Base-by-base conservation (phyloP, 176 grass and related monocot species). In the Ensete glaucum region DNA sequence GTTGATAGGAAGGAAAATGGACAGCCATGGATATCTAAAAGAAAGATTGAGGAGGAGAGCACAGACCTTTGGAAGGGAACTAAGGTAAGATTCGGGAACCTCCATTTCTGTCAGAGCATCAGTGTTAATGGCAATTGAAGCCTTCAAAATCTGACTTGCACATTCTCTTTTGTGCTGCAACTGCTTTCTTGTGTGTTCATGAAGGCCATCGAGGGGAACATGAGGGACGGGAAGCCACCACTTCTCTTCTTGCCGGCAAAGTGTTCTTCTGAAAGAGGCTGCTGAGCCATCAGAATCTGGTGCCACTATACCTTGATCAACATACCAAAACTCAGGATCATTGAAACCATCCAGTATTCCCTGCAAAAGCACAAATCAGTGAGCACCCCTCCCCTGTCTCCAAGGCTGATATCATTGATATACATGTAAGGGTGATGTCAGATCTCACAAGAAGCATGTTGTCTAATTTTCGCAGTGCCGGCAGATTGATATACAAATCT, bases 141-240 rank as follows among this genome's bases (percentile, higher is more conserved):
- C 96, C 88, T 99, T 99, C 29, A 94, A 79, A 24, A 99, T 99
- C 78, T 99, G 96, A 77, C 65, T 99, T 43, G 81, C 81, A 11
- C 86, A 87, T 48, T 91, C 96, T 58, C 86, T 88, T 53, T 87
- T 85, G 81, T 95, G 91, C 80, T 94, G 86, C 65, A 94, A 71
- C 77, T 89, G 82, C 82, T 79, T 76, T 69, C 82, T 87, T 0
- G 86, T 89, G 43, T 78, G 73, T 4, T 88, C 85, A 17, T 20
- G n/a, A 49, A 99, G 85, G 64, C 96, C 86, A 54, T 84, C 86
- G 20, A 67, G 24, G 0, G 86, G 86, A 25, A 99, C 81, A 29
- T 76, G 80, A 6, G 95, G 96, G 21, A 99, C 80, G 0, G 96
- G 96, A 26, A 99, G 91, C 96, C 96, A 99, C 96, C 96, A 99